Base-by-base conservation (phyloP, 2,329 filamentous ascomycete species). In the Ascochyta clinopodiicola region DNA sequence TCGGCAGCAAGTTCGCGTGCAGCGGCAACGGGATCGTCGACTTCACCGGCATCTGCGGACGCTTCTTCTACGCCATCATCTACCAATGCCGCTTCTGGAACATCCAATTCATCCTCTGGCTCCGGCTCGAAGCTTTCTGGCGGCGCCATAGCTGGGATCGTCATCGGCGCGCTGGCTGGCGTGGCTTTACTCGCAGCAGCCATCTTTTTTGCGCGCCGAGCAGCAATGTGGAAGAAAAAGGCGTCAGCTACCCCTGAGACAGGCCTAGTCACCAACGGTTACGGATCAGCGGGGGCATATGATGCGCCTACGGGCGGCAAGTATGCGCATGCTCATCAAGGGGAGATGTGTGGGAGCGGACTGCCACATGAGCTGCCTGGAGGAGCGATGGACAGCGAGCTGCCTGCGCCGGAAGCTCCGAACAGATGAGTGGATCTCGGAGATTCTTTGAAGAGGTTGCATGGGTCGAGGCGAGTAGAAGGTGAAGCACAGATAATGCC, bases 151-250 rank as follows among this genome's bases (percentile, higher is more conserved):
- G 32, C 32, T 10, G 29, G 29, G 29, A 31, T 31, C 29, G 32
- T 17, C 32, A 35, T 35, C n/a, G 32, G 32, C n/a, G n/a, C n/a
- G 15, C 15, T 35, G 3, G 32, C n/a, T 8, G 32, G 32, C 32
- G 5, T 35, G 9, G 32, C 32, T 12, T 17, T 35, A 9, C 32
- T 35, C 32, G 32, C 32, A 35, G 32, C n/a, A 17, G 32, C 32
- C 32, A 35, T 35, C n/a, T 35, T 35, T n/a, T 35, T 35, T 15
- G 32, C 32, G 3, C 42, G 42, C 10, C 42, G 42, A 13, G 42
- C 42, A 44, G 17, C 42, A 21, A 34, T 34, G 17, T 44, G 42
- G 42, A 44, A 44, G 42, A 32, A 44, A 19, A 43, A 43, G 17
- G 29, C 42, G 12, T 44, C 42, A 15, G 42, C 19, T 2, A 29